These are phyloP conservation scores for Tillandsia leiboldiana DNA, from an alignment of 176 grass and related monocot species.

Conservation along the genomic window DNA sequence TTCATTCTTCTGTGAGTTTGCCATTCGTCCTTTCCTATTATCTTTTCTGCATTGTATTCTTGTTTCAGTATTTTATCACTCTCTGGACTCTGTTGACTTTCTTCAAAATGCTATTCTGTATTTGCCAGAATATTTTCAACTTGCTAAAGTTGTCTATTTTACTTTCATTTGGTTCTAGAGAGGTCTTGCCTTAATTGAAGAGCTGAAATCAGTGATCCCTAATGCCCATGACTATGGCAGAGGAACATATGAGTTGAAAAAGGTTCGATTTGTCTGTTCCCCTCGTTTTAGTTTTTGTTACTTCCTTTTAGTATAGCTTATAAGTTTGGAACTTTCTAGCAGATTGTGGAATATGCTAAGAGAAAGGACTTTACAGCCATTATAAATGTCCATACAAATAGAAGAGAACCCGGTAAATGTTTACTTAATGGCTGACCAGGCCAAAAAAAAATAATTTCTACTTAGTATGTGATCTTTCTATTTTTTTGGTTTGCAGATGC, in stretches of 20 bases:
- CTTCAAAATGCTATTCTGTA: neutral
- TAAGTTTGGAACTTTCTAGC: conserved; percentile 4
- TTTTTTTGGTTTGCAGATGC: too few relatives aligned
- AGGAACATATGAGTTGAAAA: conserved; percentile 96
- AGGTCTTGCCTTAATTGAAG: conserved; percentile 72
- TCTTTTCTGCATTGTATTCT: conserved; percentile 1
- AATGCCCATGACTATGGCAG: conserved; percentile 74
- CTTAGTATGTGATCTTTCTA: too few relatives aligned
- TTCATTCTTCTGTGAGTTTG: conserved; percentile 60
- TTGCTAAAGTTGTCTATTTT: neutral
- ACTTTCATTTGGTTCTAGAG: conserved; percentile 37
- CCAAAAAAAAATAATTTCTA: too few relatives aligned
- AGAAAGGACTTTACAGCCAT: conserved; percentile 74
- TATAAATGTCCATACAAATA: conserved; percentile 76
- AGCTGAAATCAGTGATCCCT: conserved; percentile 74
- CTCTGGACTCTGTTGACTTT: neutral
- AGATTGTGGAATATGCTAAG: conserved; percentile 90
- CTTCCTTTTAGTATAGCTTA: neutral
- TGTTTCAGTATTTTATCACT: conserved; percentile 1
- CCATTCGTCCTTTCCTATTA: conserved; percentile 1
- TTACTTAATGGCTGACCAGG: conserved; percentile 12
- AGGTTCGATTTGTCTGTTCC: conserved; percentile 30
- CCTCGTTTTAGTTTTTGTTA: neutral
- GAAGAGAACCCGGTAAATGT: conserved; percentile 62
- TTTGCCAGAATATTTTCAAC: conserved; percentile 9